Evolutionary conservation across 768 basidiomycete species (phyloP), one percentile per base, ranked within the genome.

Genomic region (Macrolepiota fuliginosa): DNA sequence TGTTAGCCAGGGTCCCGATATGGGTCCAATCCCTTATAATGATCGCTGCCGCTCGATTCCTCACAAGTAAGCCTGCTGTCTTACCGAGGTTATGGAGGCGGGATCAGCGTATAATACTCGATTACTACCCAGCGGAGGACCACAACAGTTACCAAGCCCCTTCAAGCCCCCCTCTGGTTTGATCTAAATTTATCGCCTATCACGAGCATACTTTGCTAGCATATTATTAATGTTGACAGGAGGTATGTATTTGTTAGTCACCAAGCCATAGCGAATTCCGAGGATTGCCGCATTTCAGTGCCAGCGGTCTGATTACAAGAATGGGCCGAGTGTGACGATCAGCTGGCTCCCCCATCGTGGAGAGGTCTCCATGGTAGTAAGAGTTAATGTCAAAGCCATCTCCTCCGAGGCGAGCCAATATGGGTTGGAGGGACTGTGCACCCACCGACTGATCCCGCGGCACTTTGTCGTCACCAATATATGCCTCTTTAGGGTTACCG

Each of bases 251-350:
- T 15, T 42, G 24, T 56, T 36, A 27, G 17, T 24, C 39, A 39
- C 15, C 35, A 37, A 42, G 19, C 54, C 54, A 56, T 56, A 12
- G 39, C 17, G 40, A 56, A 56, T 42, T 56, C 54, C 54, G 54
- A 56, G 54, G 54, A 22, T 39, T 27, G 36, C 13, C 54, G 24
- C 24, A 56, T 45, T 17, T 56, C 37, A 42, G 24, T 45, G 15
- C 15, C 10, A 24, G 19, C 5, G 47, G 25, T 22, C 47, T 49
- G 9, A 24, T 13, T n/a, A 19, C 24, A 24, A 19, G 47, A 49
- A 24, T 12, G 47, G 22, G 10, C 12, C 11, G 25, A 27, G 24
- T 15, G 42, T 45, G 17, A 45, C 19, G 15, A 45, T 22, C 42
- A 19, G 17, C n/a, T 0, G 19, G n/a, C 42, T 19, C 19, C 7